Conservation (phyloP, 352 stramenopile species). For the Phytophthora citrophthora region DNA sequence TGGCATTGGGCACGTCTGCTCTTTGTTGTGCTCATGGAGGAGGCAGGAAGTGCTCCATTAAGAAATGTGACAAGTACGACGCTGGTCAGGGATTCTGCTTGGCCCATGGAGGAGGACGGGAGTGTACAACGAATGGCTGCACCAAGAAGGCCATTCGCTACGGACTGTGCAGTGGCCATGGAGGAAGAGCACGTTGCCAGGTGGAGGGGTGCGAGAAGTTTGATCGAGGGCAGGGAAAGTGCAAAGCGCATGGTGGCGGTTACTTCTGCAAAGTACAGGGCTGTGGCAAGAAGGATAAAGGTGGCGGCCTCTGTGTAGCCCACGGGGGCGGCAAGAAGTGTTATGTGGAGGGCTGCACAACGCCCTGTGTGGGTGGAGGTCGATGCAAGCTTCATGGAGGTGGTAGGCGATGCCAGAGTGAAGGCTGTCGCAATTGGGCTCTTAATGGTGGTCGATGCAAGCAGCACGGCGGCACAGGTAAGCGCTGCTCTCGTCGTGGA, state of each 20-base stretch:
- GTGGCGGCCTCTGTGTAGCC: constrained; percentile 74
- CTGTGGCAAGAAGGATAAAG: constrained; percentile 87
- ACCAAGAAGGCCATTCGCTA: constrained; percentile 83
- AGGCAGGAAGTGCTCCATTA: constrained; percentile 70
- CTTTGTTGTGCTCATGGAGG: constrained; percentile 75
- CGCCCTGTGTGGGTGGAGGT: constrained; percentile 73
- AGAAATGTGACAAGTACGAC: constrained; percentile 80
- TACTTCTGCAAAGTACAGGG: constrained; percentile 82
- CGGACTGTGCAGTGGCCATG: constrained; percentile 75
- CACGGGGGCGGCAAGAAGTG: constrained; percentile 88
- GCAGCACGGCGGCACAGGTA: constrained; percentile 72
- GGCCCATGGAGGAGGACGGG: constrained; percentile 70
- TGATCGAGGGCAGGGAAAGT: constrained; percentile 78
- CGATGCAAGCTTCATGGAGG: constrained; percentile 76
- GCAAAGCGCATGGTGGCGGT: constrained; percentile 82
- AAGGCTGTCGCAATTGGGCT: constrained; percentile 65
- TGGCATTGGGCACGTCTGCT: constrained; percentile 50
- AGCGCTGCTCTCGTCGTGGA: constrained; percentile 64
- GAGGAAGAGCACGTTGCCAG: constrained; percentile 74
- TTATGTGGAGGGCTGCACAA: constrained; percentile 70
- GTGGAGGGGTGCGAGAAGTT: constrained; percentile 80
- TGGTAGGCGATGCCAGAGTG: constrained; percentile 56
- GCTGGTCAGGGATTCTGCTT: constrained; percentile 72
- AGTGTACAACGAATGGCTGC: constrained; percentile 65
- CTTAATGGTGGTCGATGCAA: constrained; percentile 78